Base-by-base conservation (phyloP, 495 filamentous ascomycete genomes). In the Penicillium robsamsonii region DNA sequence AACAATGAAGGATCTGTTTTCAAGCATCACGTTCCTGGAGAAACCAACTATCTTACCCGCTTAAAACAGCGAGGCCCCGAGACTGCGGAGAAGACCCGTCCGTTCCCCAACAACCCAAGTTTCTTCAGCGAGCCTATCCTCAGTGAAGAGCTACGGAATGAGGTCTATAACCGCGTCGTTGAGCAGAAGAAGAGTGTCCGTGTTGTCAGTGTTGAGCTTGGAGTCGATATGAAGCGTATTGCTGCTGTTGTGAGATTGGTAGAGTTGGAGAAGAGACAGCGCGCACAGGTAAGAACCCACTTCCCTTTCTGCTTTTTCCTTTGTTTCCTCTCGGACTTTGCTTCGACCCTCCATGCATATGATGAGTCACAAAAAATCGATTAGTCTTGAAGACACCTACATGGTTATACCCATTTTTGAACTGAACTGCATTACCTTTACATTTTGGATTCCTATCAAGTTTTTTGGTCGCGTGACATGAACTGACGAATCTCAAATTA, bases 341-440 rank as follows among this genome's bases (percentile, higher is more conserved):
- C 54, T 56, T 58, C 60, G 17, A 53, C 51, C 50, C 54, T 41
- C 51, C 41, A 53, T 63, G 59, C 65, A 56, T 65, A 86, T 87
- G 87, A 87, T 86, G 88, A 90, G 78, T 69, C 60, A 82, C 54
- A 83, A 84, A 86, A 79, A 81, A 77, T 79, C 92, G 93, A 97
- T 98, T 96, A 96, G 93, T 97, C 93, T 97, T 93, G 79, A 97
- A 96, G 93, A 97, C 91, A 84, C 71, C 68, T 57, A 68, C 62
- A 56, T 91, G 88, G 84, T 90, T 90, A 91, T 73, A 85, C 79
- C 79, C 58, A 59, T 60, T 61, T 63, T 65, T 47, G 42, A 54
- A 58, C 70, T 73, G 70, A 72, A 46, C 45, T 60, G 55, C 46
- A 57, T 49, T 63, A 20, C 57, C 50, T n/a, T 48, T 33, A 27